These are phyloP conservation scores for Alternaria novae-zelandiae DNA, from an alignment of 2,329 filamentous ascomycete genomes.

Conservation along the genomic window DNA sequence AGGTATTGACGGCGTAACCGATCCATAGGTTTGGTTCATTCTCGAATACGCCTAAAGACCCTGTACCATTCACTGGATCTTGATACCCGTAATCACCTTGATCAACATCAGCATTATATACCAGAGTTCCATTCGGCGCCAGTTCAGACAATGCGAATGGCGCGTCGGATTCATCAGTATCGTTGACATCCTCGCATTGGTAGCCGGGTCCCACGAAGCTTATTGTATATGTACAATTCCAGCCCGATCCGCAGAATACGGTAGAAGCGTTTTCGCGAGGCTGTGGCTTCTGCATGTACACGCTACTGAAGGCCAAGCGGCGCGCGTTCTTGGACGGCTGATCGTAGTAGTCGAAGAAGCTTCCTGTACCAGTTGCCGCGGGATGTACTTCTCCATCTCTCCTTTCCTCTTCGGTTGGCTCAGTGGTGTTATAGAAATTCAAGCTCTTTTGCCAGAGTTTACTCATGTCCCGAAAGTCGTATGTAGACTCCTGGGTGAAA, in stretches of 20 bases:
- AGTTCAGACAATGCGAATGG: conserved; percentile 41
- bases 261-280: conserved; percentile 28
- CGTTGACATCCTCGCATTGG: conserved; percentile 40
- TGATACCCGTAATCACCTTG: conserved; percentile 40
- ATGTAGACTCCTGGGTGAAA: conserved; percentile 38
- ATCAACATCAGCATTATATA: conserved; percentile 42
- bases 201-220: conserved; percentile 46
- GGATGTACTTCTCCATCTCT: not conserved
- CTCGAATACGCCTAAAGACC: conserved; percentile 39
- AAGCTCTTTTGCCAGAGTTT: conserved; percentile 31
- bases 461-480: conserved; percentile 38
- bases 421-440: conserved; percentile 46
- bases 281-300: conserved; percentile 43
- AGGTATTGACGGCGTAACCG: conserved; percentile 42
- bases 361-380: not conserved
- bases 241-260: conserved; percentile 40
- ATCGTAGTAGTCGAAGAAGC: conserved; percentile 48
- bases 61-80: conserved; percentile 32
- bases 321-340: conserved; percentile 45
- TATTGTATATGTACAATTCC: conserved; percentile 47
- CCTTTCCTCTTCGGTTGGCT: conserved; percentile 19
- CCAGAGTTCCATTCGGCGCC: conserved; percentile 39
- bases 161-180: conserved; percentile 16
- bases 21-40: conserved; percentile 47
- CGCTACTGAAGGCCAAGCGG: conserved; percentile 39